Percentiles rank a stretch among this genome's conserved stretches.
These are phyloP conservation scores for Hyaloscypha hepaticicola DNA, from an alignment of 495 filamentous ascomycete genomes.

Conservation along the genomic window DNA sequence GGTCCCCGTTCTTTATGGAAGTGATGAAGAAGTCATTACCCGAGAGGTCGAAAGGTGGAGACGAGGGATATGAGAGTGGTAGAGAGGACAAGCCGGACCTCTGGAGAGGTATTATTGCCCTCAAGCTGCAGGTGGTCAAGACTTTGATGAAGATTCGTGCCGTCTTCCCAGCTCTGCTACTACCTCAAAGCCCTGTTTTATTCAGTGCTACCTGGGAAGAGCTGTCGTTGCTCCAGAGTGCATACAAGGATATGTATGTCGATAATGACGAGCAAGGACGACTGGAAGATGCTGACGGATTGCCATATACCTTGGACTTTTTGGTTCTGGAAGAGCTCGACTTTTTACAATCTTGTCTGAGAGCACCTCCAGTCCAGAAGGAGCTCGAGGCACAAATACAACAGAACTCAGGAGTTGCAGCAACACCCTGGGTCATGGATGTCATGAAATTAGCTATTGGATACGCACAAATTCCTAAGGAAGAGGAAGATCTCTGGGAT, in stretches of 20 bases:
- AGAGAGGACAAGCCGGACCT: conserved; percentile 40
- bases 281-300: conserved; percentile 82
- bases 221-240: conserved; percentile 63
- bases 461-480: conserved; percentile 87
- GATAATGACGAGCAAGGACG: conserved; percentile 80
- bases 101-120: conserved; percentile 75
- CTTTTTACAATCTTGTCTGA: conserved; percentile 82
- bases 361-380: conserved; percentile 78
- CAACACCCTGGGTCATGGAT: conserved; percentile 73
- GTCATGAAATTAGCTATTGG: conserved; percentile 77
- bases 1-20: conserved; percentile 83
- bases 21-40: conserved; percentile 72
- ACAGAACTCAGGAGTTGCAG: conserved; percentile 52
- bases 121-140: conserved; percentile 91
- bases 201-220: conserved; percentile 89
- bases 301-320: conserved; percentile 96
- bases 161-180: conserved; percentile 79
- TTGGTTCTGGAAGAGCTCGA: conserved; percentile 91
- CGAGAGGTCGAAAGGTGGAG: conserved; percentile 38
- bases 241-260: conserved; percentile 82
- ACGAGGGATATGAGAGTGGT: conserved; percentile 33
- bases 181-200: conserved; percentile 71
- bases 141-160: conserved; percentile 85
- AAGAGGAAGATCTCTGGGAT: conserved; percentile 95
- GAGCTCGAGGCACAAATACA: conserved; percentile 74